Evolutionary conservation across 2,329 filamentous ascomycete species (phyloP).

Genomic region (Lecanicillium sp.): DNA sequence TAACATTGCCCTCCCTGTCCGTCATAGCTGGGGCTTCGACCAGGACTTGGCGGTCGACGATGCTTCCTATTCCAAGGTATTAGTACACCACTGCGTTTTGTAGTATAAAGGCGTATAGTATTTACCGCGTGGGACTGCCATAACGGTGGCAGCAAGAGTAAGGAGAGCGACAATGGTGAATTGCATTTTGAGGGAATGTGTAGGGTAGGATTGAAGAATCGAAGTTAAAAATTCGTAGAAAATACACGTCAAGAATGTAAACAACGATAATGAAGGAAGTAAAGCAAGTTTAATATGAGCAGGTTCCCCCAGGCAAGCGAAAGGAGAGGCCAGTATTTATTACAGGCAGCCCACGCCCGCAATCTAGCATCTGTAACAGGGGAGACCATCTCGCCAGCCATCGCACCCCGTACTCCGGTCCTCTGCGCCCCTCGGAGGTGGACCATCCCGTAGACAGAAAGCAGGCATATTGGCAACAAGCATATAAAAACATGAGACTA

Average conservation of each 20-base stretch:
- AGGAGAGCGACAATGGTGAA: conserved; percentile 39
- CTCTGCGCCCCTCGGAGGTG: too few relatives aligned
- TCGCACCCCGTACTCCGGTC: too few relatives aligned
- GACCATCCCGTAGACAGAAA: too few relatives aligned
- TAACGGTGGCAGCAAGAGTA: conserved; percentile 37
- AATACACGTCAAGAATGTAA: not conserved
- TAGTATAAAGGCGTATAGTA: not conserved
- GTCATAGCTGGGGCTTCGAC: conserved; percentile 38
- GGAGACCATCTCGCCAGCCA: too few relatives aligned
- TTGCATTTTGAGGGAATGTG: conserved; percentile 41
- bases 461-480: too few relatives aligned
- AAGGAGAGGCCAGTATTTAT: too few relatives aligned
- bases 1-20: conserved; percentile 31
- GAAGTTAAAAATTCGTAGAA: conserved; percentile 4
- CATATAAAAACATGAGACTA: too few relatives aligned
- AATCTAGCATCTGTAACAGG: too few relatives aligned
- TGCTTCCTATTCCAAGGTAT: too few relatives aligned
- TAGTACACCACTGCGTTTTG: not conserved
- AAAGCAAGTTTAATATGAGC: conserved; percentile 33
- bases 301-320: not conserved
- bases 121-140: conserved; percentile 30
- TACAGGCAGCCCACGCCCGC: too few relatives aligned
- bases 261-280: conserved; percentile 17
- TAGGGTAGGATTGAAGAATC: not conserved
- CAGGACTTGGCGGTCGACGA: conserved; percentile 14